These are phyloP conservation scores for Abrus pulchellus DNA, from an alignment of 306 rosid genomes.

Conservation along the genomic window DNA sequence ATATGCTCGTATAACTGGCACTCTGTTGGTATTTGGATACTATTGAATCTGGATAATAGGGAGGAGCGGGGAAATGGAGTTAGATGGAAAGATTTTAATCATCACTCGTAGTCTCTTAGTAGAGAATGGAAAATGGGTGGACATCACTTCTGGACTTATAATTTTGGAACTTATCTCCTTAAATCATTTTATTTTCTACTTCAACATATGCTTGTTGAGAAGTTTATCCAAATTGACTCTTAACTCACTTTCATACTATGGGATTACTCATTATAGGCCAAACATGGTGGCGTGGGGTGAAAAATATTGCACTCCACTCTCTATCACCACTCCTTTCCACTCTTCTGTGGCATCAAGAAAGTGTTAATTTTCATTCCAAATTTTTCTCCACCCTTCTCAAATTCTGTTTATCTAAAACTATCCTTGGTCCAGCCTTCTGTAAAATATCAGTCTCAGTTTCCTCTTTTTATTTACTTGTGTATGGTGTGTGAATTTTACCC, in stretches of 20 bases:
- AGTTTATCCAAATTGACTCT: neutral
- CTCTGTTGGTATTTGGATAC: slow-evolving; percentile 6
- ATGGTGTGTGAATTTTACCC: slow-evolving; percentile 9
- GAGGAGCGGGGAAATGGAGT: neutral
- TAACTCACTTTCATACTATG: slow-evolving; percentile 6
- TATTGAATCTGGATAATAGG: slow-evolving; percentile 14
- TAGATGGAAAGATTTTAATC: slow-evolving; percentile 4
- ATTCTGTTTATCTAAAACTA: neutral
- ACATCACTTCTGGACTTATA: neutral
- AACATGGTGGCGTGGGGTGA: neutral
- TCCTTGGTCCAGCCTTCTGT: neutral
- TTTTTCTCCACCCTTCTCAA: neutral
- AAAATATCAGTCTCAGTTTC: neutral
- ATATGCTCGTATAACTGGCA: neutral
- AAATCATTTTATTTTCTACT: neutral
- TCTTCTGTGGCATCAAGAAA: neutral
- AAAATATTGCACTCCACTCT: neutral
- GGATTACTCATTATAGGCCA: neutral
- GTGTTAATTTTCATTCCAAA: slow-evolving; percentile 14
- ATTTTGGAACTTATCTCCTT: neutral
- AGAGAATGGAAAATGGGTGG: neutral
- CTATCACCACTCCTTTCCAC: neutral
- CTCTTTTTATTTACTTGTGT: neutral
- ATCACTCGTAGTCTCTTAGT: neutral
- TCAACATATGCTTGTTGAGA: neutral